Percentiles rank a stretch among this genome's conserved stretches.
Conservation (phyloP, 345 rosid species). For the Arabis hirsuta region DNA sequence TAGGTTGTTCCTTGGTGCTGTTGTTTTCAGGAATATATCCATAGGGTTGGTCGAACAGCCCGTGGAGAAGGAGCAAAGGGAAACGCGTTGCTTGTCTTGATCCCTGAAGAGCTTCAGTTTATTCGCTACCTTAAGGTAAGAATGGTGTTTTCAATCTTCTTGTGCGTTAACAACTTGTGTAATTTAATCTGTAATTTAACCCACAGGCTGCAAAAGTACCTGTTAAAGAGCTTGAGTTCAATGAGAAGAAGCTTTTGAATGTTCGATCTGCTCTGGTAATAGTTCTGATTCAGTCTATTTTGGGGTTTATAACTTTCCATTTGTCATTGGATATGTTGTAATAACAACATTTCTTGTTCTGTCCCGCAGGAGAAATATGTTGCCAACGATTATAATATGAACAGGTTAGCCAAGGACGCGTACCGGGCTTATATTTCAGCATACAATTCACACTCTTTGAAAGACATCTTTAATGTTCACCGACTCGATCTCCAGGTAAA, state of each 20-base stretch:
- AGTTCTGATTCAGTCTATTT: constrained; percentile 5
- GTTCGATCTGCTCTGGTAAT: constrained; percentile 87
- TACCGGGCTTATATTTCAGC: constrained; percentile 88
- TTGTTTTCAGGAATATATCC: constrained; percentile 85
- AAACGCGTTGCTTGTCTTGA: constrained; percentile 87
- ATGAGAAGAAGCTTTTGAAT: constrained; percentile 77
- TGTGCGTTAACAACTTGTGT: not conserved
- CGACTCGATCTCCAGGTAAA: constrained; percentile 90
- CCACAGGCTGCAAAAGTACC: constrained; percentile 89
- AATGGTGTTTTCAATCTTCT: no score
- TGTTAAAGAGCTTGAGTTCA: constrained; percentile 86
- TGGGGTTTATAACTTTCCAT: constrained; percentile 9
- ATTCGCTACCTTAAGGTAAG: constrained; percentile 85
- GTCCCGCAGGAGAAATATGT: constrained; percentile 81
- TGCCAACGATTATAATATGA: constrained; percentile 66
- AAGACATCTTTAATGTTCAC: constrained; percentile 93
- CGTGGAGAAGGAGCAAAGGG: constrained; percentile 99
- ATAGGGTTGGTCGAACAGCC: constrained; percentile 98
- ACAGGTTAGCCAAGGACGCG: constrained; percentile 95
- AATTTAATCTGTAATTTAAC: not conserved
- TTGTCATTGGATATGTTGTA: constrained; percentile 6
- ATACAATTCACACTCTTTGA: constrained; percentile 94
- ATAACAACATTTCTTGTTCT: constrained; percentile 17
- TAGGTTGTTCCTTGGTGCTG: constrained; percentile 16
- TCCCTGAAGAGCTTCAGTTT: constrained; percentile 93